Conservation (phyloP, 1,284 basidiomycete genomes). For the Exobasidium rhododendri region DNA sequence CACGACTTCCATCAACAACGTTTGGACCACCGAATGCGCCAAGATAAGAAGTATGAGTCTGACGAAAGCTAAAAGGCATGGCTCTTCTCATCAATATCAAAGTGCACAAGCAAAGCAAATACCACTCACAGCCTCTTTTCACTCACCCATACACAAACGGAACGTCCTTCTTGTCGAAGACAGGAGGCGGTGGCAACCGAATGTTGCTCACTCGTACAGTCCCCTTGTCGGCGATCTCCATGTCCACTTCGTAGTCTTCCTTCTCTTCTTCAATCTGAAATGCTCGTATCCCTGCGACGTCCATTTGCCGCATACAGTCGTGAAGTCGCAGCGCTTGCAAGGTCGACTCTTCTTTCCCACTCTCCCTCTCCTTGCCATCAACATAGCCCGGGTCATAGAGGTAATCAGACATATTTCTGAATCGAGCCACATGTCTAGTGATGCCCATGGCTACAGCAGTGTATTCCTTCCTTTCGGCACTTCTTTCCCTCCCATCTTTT, state of each 20-base stretch:
- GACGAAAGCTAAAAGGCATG: slow-evolving; percentile 24
- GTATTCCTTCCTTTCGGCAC: slow-evolving; percentile 62
- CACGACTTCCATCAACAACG: not conserved
- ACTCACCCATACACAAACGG: slow-evolving; percentile 32
- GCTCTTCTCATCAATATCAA: slow-evolving; percentile 1
- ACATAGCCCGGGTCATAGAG: slow-evolving; percentile 33
- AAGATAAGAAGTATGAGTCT: slow-evolving; percentile 25
- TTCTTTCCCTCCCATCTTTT: slow-evolving; percentile 17
- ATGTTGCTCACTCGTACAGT: slow-evolving; percentile 23
- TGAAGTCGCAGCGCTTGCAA: slow-evolving; percentile 1
- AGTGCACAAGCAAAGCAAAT: too few species aligned
- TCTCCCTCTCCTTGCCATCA: not conserved
- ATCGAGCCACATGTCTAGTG: slow-evolving; percentile 76
- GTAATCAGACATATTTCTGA: slow-evolving; percentile 61
- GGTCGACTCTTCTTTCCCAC: not conserved
- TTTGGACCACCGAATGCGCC: not conserved
- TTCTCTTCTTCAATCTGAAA: slow-evolving; percentile 27
- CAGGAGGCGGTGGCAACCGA: slow-evolving; percentile 42
- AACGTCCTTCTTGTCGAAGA: slow-evolving; percentile 41
- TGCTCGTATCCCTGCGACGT: slow-evolving; percentile 28
- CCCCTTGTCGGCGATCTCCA: not conserved
- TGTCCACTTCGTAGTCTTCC: slow-evolving; percentile 29
- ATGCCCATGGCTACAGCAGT: slow-evolving; percentile 72
- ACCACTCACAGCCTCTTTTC: too few species aligned
- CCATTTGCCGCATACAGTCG: slow-evolving; percentile 25